Percentiles rank a stretch among this genome's conserved stretches.
phyloP scores from a whole-genome alignment of 176 grass and related monocot species.

The Lolium rigidum region DNA sequence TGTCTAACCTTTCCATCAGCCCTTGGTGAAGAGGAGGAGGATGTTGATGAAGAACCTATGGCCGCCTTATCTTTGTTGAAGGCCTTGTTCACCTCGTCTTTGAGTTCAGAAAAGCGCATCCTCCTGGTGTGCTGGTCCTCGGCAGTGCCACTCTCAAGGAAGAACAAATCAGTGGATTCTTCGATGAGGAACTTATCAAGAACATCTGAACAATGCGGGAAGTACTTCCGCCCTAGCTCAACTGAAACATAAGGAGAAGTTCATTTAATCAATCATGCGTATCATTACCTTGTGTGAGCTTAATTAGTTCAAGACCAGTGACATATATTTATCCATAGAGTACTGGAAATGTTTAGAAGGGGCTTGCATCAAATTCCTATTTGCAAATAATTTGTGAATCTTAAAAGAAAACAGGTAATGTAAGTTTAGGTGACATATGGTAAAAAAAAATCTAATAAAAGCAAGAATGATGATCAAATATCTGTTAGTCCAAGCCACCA shows the following conservation, averaged over 20 bases:
- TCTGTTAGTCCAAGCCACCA: neutral
- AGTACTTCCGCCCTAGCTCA: conserved; percentile 77
- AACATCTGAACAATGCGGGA: conserved; percentile 81
- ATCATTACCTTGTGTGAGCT: neutral
- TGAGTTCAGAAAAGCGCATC: conserved; percentile 84
- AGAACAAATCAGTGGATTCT: conserved; percentile 63
- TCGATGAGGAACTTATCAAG: conserved; percentile 93
- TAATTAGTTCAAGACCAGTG: neutral
- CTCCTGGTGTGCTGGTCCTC: conserved; percentile 77
- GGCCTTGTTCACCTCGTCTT: conserved; percentile 82
- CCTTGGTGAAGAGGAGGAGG: conserved; percentile 46
- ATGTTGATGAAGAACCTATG: conserved; percentile 54
- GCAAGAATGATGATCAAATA: neutral
- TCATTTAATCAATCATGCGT: neutral
- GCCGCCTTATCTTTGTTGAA: conserved; percentile 89
- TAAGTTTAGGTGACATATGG: neutral
- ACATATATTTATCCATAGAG: neutral
- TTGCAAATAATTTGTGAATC: neutral
- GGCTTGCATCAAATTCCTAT: neutral
- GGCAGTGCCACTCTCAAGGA: conserved; percentile 67
- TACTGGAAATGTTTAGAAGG: neutral
- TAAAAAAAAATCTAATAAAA: neutral
- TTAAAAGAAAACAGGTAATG: neutral
- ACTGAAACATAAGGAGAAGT: conserved; percentile 55
- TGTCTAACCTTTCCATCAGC: conserved; percentile 34